phyloP scores from a whole-genome alignment of 331 rosid genomes.

The Malus hybrid region DNA sequence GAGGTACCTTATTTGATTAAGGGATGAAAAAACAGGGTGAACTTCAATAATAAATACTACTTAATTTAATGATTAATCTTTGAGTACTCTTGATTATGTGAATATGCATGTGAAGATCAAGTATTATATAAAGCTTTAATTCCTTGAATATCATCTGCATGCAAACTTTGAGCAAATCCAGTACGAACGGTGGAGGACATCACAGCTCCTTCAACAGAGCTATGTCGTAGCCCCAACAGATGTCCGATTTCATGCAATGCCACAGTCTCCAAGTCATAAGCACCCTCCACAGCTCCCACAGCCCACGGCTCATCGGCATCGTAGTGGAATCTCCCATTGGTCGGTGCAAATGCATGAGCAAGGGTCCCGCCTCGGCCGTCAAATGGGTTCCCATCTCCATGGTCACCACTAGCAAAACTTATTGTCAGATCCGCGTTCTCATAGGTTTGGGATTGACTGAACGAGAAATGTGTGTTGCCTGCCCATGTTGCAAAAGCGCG shows the following conservation, averaged over 20 bases:
- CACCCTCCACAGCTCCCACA: neutral
- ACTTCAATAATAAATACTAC: too few relatives aligned
- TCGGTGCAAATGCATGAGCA: constrained; percentile 31
- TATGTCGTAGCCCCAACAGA: constrained; percentile 30
- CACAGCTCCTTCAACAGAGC: constrained; percentile 18
- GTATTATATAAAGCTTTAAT: neutral
- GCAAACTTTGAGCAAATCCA: constrained; percentile 18
- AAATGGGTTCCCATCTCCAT: constrained; percentile 20
- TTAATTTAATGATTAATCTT: too few relatives aligned
- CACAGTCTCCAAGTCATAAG: constrained; percentile 19
- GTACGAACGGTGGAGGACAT: constrained; percentile 1
- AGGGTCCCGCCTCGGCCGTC: constrained; percentile 8
- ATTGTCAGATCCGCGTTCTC: neutral
- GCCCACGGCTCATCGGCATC: constrained; percentile 28
- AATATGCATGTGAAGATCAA: neutral
- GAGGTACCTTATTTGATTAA: too few relatives aligned
- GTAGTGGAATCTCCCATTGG: constrained; percentile 31
- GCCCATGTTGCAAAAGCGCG: constrained; percentile 35
- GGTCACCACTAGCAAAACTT: neutral
- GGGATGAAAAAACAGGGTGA: too few relatives aligned
- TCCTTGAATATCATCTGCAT: constrained; percentile 24
- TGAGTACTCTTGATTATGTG: too few relatives aligned
- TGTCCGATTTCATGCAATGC: constrained; percentile 42
- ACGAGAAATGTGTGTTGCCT: constrained; percentile 16
- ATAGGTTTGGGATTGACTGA: neutral